These are phyloP conservation scores for Dictyostelium citrinum DNA, from an alignment of 78 protist species.

Conservation along the genomic window DNA sequence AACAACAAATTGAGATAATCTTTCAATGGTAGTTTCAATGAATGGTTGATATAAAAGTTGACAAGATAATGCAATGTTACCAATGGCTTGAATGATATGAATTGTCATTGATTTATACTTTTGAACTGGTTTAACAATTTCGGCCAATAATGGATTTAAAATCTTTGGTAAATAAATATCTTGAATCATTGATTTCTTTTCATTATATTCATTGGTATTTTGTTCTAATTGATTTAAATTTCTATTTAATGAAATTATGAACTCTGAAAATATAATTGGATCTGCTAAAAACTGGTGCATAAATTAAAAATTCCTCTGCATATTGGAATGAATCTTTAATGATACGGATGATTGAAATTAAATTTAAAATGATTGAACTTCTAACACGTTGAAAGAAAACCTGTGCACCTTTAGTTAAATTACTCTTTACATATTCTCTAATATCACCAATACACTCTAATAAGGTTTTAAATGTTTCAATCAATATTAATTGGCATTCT, in stretches of 20 bases:
- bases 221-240: background rate
- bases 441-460: constrained; percentile 6
- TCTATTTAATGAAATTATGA: background rate
- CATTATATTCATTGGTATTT: background rate
- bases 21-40: background rate
- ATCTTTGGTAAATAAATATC: constrained; percentile 1
- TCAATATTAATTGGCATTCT: background rate
- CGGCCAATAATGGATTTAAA: background rate
- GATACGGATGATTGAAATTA: background rate
- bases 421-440: background rate
- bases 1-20: background rate
- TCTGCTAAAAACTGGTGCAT: constrained; percentile 17
- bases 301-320: background rate
- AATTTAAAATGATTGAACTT: background rate
- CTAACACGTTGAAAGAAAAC: background rate
- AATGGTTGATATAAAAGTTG: background rate
- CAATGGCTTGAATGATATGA: background rate
- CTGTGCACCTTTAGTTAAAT: background rate
- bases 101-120: constrained; percentile 21
- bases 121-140: background rate
- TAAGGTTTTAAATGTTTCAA: background rate
- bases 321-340: background rate
- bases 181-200: background rate
- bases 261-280: constrained; percentile 21
- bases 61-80: background rate